Base-by-base conservation (phyloP, 768 basidiomycete species). In the Postia placenta region DNA sequence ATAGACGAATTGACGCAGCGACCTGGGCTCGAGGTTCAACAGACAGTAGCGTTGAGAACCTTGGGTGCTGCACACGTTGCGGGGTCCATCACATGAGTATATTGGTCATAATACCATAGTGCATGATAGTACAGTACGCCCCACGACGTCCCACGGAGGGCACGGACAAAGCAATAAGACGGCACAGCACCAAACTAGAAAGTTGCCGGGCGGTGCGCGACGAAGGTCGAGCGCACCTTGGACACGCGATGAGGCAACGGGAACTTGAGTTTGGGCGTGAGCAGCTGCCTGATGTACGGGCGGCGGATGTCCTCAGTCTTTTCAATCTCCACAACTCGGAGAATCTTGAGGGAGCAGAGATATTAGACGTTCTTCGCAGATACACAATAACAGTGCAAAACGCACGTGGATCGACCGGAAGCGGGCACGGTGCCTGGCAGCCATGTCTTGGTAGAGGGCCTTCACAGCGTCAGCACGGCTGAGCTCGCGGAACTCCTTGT, bases 401-500 rank as follows among this genome's bases (percentile, higher is more conserved):
- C 88, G 56, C 60, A 94, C 91, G 71, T 95, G 93, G 70, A 98
- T 94, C 38, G 92, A 97, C 72, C 95, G 82, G 86, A 98, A 97
- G 68, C 96, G 92, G 57, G 96, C 96, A 73, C 95, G 92, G 72
- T 99, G 95, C 59, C 94, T 81, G 55, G 96, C 93, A 63, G 96
- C 92, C 95, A 99, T 97, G 73, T 98, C 95, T 75, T 98, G 95
- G 83, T 98, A 98, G 68, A 97, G 72, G 60, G 85, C 78, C 79
- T 89, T 93, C 67, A 98, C 96, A 50, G 96, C 95, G 67, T 91
- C 94, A 52, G 91, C 85, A 56, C 96, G 86, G 60, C 79, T 79
- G 60, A 99, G 85, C 62, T 98, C 95, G 65, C 93, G 91, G 87
- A 91, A 97, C 72, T 91, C 88, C 82, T 94, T 94, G 88, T 96